Evolutionary conservation across 2,329 filamentous ascomycete genomes (phyloP), one percentile per base, ranked within the genome.

Genomic region (Emericellopsis atlantica): DNA sequence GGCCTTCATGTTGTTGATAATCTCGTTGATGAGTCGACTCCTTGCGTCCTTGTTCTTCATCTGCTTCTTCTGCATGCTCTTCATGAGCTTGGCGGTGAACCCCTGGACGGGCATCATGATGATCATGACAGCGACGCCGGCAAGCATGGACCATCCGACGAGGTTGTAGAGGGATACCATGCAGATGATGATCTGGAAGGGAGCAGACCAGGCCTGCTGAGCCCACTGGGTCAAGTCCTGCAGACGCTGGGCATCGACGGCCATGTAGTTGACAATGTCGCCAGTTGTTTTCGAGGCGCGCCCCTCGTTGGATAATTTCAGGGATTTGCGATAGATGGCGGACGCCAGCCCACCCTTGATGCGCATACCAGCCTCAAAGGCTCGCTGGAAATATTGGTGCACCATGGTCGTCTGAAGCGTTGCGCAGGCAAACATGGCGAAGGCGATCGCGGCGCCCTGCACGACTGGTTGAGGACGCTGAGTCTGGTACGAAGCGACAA

Each of bases 261-360:
- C 92, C 90, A 98, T 98, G 63, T 95, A 92, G 57, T 98, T 98
- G 58, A 98, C 92, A 54, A 98, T 96, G 54, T 98, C 93, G 43
- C 92, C 92, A 0, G 92, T 98, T 1, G 86, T 85, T 64, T 96
- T 95, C 36, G 79, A 65, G 2, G 88, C 75, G 41, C 90, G 78
- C 8, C 92, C 92, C 62, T 98, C 92, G 52, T 94, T 96, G 5
- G 90, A 96, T 15, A 98, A 70, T 47, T 78, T 81, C 46, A 96
- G 71, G 0, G 89, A 84, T 64, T 98, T 98, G 44, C 81, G 76
- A 60, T 98, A 98, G 48, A 98, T 96, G 43, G 88, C 77, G 2
- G 90, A 84, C 6, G 86, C 90, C 46, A 98, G 65, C 4, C 88
- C 82, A 33, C 87, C 84, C 66, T 95, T 96, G 64, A 98, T 86